Percentiles rank a stretch among this genome's conserved stretches.
Conservation (phyloP, 1,284 basidiomycete species). For the Laetiporus sulphureus region DNA sequence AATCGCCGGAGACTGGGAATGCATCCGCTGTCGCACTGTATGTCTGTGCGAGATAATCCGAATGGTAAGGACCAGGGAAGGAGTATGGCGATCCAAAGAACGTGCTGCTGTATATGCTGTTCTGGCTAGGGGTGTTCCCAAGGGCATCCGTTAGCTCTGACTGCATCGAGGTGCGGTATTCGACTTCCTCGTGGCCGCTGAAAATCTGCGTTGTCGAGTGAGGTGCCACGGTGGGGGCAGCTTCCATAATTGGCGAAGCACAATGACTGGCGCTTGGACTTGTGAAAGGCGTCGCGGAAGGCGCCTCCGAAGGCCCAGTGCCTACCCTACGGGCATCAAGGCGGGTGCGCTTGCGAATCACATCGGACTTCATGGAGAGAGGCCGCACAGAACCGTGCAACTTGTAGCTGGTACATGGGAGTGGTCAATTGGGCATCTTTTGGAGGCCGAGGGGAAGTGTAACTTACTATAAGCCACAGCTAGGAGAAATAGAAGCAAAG, state of each 20-base stretch:
- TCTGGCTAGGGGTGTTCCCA: conserved; percentile 32
- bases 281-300: too few species aligned
- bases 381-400: conserved; percentile 74
- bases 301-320: conserved; percentile 46
- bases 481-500: conserved; percentile 12
- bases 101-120: too few species aligned
- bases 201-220: conserved; percentile 50
- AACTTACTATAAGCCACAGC: conserved; percentile 49
- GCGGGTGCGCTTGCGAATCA: conserved; percentile 75
- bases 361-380: conserved; percentile 82
- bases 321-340: conserved; percentile 59
- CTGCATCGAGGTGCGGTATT: conserved; percentile 35
- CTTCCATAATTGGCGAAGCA: conserved; percentile 53
- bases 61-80: conserved; percentile 67
- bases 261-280: conserved; percentile 69
- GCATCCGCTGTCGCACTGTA: conserved; percentile 39
- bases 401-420: conserved; percentile 47
- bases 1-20: conserved; percentile 41
- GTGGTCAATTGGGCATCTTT: conserved; percentile 6
- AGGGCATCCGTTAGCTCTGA: conserved; percentile 62
- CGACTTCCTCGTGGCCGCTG: conserved; percentile 35
- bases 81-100: conserved; percentile 25
- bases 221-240: conserved; percentile 56
- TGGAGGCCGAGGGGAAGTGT: conserved; percentile 8
- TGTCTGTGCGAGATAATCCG: conserved; percentile 51